phyloP scores from a whole-genome alignment of 2,329 filamentous ascomycete genomes.

The Colletotrichum sansevieriae region DNA sequence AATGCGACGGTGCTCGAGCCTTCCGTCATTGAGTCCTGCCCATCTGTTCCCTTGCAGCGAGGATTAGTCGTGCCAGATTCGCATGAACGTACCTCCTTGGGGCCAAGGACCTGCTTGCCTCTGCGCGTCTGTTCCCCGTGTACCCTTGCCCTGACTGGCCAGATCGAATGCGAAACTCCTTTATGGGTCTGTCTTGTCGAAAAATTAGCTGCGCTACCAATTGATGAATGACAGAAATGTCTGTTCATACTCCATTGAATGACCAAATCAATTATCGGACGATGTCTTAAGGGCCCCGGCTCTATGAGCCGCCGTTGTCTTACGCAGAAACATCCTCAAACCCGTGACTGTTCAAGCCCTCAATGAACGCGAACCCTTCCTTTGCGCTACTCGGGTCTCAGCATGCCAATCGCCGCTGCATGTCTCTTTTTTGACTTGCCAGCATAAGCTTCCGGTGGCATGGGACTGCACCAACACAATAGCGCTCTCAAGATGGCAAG shows the following conservation, averaged over 20 bases:
- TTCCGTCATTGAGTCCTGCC: constrained; percentile 1
- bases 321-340: background rate
- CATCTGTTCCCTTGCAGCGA: constrained; percentile 13
- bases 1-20: constrained; percentile 34
- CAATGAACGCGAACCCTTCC: background rate
- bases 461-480: constrained; percentile 13
- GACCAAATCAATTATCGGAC: constrained; percentile 34
- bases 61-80: constrained; percentile 16
- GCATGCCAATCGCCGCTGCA: constrained; percentile 24
- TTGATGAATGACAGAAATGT: constrained; percentile 38
- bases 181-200: constrained; percentile 12
- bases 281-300: constrained; percentile 30
- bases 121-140: constrained; percentile 5
- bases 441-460: constrained; percentile 25
- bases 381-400: background rate
- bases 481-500: constrained; percentile 22
- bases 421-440: constrained; percentile 19
- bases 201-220: constrained; percentile 19
- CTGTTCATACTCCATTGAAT: constrained; percentile 29
- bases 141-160: constrained; percentile 11
- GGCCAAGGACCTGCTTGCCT: constrained; percentile 32
- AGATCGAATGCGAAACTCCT: constrained; percentile 30
- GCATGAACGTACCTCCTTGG: constrained; percentile 32
- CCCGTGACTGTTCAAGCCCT: background rate
- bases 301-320: constrained; percentile 16